Evolutionary conservation across 345 rosid species (phyloP), one percentile per base, ranked within the genome.

Genomic region (Eucalyptus sideroxylon): DNA sequence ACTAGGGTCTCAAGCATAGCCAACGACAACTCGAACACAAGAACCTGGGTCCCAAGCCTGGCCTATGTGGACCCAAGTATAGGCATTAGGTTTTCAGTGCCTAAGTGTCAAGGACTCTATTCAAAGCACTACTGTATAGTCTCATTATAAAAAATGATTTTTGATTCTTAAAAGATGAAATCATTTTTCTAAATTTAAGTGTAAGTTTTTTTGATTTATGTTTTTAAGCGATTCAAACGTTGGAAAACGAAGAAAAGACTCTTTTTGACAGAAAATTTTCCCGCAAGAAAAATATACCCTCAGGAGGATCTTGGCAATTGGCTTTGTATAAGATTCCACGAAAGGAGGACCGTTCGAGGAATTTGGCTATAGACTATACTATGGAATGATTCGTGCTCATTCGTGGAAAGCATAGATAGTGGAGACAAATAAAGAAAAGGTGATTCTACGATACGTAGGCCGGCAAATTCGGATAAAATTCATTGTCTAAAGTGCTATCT

Each of bases 1-100:
- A 15, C 42, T 16, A 31, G 4, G 40, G 40, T 16, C 23, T 16
- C 62, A 56, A 9, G 13, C 30, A 56, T 56, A 24, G 27, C 13
- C 13, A 0, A 56, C 1, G 3, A 56, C 3, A 27, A 27, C 69
- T 2, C 26, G 2, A 3, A 13, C 26, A 9, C 4, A 6, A 37
- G 45, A 19, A 37, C 8, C 4, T 10, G 1, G 14, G 26, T 19
- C 44, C 3, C 4, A 6, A 13, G 27, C 14, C 2, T 6, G 2
- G 44, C 14, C 14, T 72, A 0, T 37, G 44, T 19, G 26, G 82
- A 72, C 44, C 82, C 13, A 17, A 5, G 82, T 19, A 9, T 3
- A 9, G 21, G 2, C 42, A 6, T 69, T 0, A 17, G 4, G 42
- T 17, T 34, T 69, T 40, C 2, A 1, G 0, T 69, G 44, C 44